Base-by-base conservation (phyloP, 306 rosid genomes). In the Lithocarpus polystachyus region DNA sequence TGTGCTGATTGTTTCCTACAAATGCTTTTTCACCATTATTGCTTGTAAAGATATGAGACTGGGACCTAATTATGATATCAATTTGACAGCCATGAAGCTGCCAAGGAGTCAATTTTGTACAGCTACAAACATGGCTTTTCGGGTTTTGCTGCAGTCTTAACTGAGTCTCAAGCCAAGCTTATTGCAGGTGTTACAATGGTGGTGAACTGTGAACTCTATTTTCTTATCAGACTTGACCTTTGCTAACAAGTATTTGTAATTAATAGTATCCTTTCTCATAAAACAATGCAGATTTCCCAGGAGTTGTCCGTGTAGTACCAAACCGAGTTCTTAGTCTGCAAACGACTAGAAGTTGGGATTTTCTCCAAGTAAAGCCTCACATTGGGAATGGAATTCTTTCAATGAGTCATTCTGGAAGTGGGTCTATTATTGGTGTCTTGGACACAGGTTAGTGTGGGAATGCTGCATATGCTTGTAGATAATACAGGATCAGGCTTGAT, bases 261-360 rank as follows among this genome's bases (percentile, higher is more conserved):
- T 33, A 9, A 22, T n/a, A 4, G 28, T 56, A 24, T 76, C 48
- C 40, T 71, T 48, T 40, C 35, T 56, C 54, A 45, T 75, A 24
- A 68, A 70, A 33, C 18, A 24, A 61, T 59, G 87, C 84, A 90
- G 92, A 87, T 79, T 71, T 88, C 31, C 91, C 89, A 2, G 92
- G 90, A n/a, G 90, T 90, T 68, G 79, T 85, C 37, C 82, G 14
- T 56, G 92, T 90, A 65, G 65, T 83, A 75, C 89, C 89, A 40
- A 87, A 90, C 62, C 78, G 75, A 57, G 75, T 90, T 82, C 87
- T 79, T 54, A 81, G 86, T 76, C 75, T 90, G 73, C 92, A 85
- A 77, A 90, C 92, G 18, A 88, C 90, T 68, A 88, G 92, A 85
- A 90, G 92, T 75, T 90, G 94, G 92, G 88, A 90, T 77, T 90